Evolutionary conservation across 805 yeast genomes (phyloP), one percentile per base, ranked within the genome.

Genomic region (Kluyveromyces aestuarii): DNA sequence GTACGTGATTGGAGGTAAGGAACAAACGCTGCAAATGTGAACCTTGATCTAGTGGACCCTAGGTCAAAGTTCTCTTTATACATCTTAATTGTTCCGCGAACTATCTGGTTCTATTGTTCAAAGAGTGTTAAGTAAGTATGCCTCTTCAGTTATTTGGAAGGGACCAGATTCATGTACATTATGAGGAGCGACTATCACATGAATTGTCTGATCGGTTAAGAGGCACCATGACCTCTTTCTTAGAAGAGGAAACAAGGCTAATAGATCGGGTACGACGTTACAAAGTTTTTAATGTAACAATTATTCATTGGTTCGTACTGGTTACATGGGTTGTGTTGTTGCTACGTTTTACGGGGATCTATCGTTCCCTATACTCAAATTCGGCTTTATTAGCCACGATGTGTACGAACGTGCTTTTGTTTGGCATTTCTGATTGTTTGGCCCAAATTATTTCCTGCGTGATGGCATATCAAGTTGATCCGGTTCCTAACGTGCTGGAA

Each of bases 391-490:
- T 83, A n/a, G 87, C 96, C 14, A 86, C 89, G 37, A 77, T 87
- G 50, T 77, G 82, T 21, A 83, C 96, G 1, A 91, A 91, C 60
- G 67, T 86, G 27, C 80, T 90, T 5, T 70, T 91, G 6, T 87
- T 81, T 63, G 96, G 96, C 0, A 80, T 88, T n/a, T 89, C 97
- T 0, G 98, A 91, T 62, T 79, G 90, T 0, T 62, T 90, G 52
- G 98, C 98, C 0, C 98, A 91, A 64, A 75, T 84, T 2, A 71
- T 88, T 4, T 59, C 77, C 5, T 67, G 73, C 35, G 63, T 69
- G 41, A 48, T 50, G 40, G 50, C 62, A 5, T 45, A 50, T 21
- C 33, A 48, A 13, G 50, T 56, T 16, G 58, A 55, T 43, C 60
- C 64, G 18, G 50, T 57, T 11, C 62, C 61, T 17, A 51, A 50